Evolutionary conservation across 352 stramenopile genomes (phyloP), one percentile per base, ranked within the genome.

Genomic region (Phytophthora rubi): DNA sequence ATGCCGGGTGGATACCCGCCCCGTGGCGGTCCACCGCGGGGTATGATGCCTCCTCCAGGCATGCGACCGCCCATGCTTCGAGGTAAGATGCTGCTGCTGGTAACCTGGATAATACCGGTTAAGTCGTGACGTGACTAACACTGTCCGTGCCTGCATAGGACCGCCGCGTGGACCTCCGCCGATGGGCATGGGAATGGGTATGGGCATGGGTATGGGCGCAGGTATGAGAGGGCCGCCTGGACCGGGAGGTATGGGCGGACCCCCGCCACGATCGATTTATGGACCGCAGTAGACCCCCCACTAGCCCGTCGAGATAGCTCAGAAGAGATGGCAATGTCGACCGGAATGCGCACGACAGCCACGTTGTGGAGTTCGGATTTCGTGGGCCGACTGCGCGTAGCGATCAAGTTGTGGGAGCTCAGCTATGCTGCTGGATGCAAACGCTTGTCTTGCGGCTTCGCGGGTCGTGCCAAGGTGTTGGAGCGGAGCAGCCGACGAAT

Each of bases 11-110:
- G 88, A 70, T 91, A 88, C 33, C 82, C 82, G 44, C 86, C 85
- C 13, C 86, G 84, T 59, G 86, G 85, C 16, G 82, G 79, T 1
- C 85, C 85, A 21, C 87, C 88, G 48, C 70, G 80, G 53, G 88
- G 88, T 5, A 94, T 93, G 83, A 90, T 95, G 76, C 80, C 82
- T 53, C 86, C 86, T n/a, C 45, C 56, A 61, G 84, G 30, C 53
- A 94, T 95, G 88, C 82, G 88, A 33, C 88, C 88, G 8, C 88
- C 88, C 18, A 89, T 90, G 65, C 88, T 90, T 65, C 68, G 80
- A 70, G 82, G 80, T 83, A 21, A 63, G 53, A 18, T 65, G 26
- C 6, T 30, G 48, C n/a, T 44, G 47, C 21, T 53, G 33, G 4
- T 52, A 64, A 18, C 4, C 23, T 62, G 48, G 5, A 28, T 26